Evolutionary conservation across 805 yeast genomes (phyloP), one percentile per base, ranked within the genome.

Genomic region (Metschnikowia sp.): DNA sequence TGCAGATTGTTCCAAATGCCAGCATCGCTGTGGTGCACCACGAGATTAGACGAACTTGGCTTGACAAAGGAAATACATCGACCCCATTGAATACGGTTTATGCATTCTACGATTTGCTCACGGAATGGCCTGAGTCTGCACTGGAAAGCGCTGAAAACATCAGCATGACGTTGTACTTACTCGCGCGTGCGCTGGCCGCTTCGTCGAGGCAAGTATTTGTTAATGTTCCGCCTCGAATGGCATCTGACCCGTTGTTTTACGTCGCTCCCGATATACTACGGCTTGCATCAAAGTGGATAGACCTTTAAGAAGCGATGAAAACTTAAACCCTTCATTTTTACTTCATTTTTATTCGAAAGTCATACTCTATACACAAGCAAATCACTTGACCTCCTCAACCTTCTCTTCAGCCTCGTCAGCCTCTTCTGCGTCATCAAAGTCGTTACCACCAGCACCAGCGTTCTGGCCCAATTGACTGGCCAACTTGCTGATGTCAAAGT

Each of bases 381-480:
- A 7, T 42, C 18, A 49, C 40, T 49, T 32, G 39, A 39, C 22
- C 32, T 39, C 47, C 43, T 42, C 47, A 35, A 31, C 42, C 28
- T 61, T 68, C 10, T 54, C 66, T 7, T 51, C 66, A 15, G 49
- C 61, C 9, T 51, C 63, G 36, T 47, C 68, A 8, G 13, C 66
- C 15, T 48, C 61, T 9, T 51, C 63, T 34, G 45, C 67, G 4
- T 47, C 61, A 7, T 39, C 61, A 10, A 42, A 60, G 10, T 42
- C 58, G 1, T 44, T 56, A 10, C 43, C 60, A 13, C 44, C 52
- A 18, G 48, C 58, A 32, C 44, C 55, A 10, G 46, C 61, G 43
- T 63, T 69, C 53, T 68, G 68, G 37, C 75, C 76, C 60, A 72
- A 69, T 64, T 72, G 76, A 51, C 74, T 68, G 35, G 77, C 75